Base-by-base conservation (phyloP, 2,329 filamentous ascomycete species). In the Pseudogymnoascus sp. region DNA sequence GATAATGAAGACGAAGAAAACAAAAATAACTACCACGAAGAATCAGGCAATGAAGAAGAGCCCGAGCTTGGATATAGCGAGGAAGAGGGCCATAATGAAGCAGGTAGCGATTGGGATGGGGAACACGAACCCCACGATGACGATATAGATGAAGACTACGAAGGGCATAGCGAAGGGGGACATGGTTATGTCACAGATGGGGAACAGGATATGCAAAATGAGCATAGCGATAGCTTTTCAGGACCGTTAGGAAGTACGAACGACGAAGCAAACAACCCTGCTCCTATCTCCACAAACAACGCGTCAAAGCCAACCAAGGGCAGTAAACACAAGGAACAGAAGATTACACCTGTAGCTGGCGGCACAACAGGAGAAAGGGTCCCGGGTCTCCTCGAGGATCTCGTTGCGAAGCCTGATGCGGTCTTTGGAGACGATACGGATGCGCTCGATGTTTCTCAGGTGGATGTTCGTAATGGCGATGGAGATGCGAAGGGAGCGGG, bases 51-150 rank as follows among this genome's bases (percentile, higher is more conserved):
- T 21, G 34, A 61, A 14, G 49, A 40, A 31, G 36, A 28, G n/a
- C 34, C 40, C 3, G 36, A 42, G 5, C 34, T 63, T 37, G 23
- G 36, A 3, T 36, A 46, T 12, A 23, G 18, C 28, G 16, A 60
- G 12, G 59, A 62, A 53, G 63, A 53, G 12, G 11, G 37, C 49
- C 31, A 37, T 25, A 60, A 59, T 2, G 34, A 61, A 9, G 60
- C 59, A 16, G 6, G 61, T 21, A 59, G 62, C 5, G 61, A 65
- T 6, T 34, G 59, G 4, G 28, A 59, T 12, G 40, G 36, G 14
- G 62, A 66, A 14, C 62, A 63, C 16, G 65, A 66, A 36, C 43
- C 40, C 18, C 18, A 61, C 8, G 28, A 59, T 8, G 63, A 63
- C n/a, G 60, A 65, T 5, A 43, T 63, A 2, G 40, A 49, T 9